Percentiles rank a stretch among this genome's conserved stretches.
phyloP scores from a whole-genome alignment of 2,329 filamentous ascomycete genomes.

The Trichoderma brevicompactum region DNA sequence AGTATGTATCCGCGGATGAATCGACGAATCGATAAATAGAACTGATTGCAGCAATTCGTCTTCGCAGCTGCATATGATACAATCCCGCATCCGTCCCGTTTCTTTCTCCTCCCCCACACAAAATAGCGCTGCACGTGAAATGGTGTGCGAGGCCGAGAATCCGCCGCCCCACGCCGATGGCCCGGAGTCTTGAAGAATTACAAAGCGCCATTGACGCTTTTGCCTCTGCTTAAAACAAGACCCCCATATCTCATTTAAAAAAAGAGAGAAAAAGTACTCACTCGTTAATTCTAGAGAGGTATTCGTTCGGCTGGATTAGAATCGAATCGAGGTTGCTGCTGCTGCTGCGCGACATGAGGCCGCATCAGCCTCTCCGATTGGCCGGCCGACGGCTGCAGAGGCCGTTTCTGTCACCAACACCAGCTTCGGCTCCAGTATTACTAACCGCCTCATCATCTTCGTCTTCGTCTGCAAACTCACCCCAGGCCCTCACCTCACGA shows the following conservation, averaged over 20 bases:
- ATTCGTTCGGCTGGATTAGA: not conserved
- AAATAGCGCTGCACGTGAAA: constrained; percentile 26
- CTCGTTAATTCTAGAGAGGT: not conserved
- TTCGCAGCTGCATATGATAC: too few species aligned
- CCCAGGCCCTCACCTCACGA: constrained; percentile 48
- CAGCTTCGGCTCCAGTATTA: constrained; percentile 30
- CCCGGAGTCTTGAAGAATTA: constrained; percentile 12
- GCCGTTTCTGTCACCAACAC: constrained; percentile 38
- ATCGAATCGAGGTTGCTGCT: not conserved
- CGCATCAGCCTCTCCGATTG: constrained; percentile 26
- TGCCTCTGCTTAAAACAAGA: not conserved
- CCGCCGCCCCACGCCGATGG: constrained; percentile 23
- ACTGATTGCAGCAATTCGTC: too few species aligned
- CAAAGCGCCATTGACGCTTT: constrained; percentile 2
- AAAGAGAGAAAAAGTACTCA: not conserved
- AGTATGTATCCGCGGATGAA: not conserved
- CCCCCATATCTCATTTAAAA: not conserved
- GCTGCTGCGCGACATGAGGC: constrained; percentile 26
- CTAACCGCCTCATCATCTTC: constrained; percentile 38
- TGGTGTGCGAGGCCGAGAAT: constrained; percentile 25
- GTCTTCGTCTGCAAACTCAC: constrained; percentile 41
- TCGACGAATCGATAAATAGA: not conserved
- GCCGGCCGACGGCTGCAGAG: constrained; percentile 28
- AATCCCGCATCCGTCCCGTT: too few species aligned
- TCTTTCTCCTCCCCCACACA: not conserved